phyloP scores from a whole-genome alignment of 108 stramenopile species.

The Craspedostauros australis region DNA sequence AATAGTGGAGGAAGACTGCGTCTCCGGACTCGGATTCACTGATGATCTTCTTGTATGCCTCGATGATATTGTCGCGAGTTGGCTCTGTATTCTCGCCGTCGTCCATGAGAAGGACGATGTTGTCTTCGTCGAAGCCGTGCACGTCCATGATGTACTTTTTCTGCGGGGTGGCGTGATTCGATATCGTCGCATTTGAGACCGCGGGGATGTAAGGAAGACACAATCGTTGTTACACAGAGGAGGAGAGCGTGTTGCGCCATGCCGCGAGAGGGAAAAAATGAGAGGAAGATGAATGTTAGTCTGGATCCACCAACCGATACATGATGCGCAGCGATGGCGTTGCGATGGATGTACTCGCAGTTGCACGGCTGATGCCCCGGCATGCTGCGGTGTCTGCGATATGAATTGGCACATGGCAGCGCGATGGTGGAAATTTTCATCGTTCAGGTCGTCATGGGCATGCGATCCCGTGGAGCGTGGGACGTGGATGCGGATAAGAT shows the following conservation, averaged over 20 bases:
- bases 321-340: no score
- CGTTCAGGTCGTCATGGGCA: no score
- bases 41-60: conserved; percentile 45
- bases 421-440: no score
- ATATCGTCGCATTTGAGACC: no score
- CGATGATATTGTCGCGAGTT: conserved; percentile 54
- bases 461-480: no score
- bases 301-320: neutral
- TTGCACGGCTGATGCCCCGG: no score
- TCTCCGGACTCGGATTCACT: conserved; percentile 47
- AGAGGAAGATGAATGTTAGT: neutral
- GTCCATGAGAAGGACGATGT: conserved; percentile 72
- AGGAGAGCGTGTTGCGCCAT: neutral
- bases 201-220: no score
- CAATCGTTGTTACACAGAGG: conserved; percentile 44
- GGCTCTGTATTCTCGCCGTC: conserved; percentile 51
- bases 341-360: no score
- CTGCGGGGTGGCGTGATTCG: no score
- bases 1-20: conserved; percentile 58
- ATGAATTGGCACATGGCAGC: no score
- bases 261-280: neutral
- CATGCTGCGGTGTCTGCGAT: no score
- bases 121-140: conserved; percentile 70
- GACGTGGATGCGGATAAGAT: no score
- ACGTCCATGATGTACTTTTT: conserved; percentile 74